Conservation (phyloP, 495 filamentous ascomycete species). For the Saxophila tyrrhenica region DNA sequence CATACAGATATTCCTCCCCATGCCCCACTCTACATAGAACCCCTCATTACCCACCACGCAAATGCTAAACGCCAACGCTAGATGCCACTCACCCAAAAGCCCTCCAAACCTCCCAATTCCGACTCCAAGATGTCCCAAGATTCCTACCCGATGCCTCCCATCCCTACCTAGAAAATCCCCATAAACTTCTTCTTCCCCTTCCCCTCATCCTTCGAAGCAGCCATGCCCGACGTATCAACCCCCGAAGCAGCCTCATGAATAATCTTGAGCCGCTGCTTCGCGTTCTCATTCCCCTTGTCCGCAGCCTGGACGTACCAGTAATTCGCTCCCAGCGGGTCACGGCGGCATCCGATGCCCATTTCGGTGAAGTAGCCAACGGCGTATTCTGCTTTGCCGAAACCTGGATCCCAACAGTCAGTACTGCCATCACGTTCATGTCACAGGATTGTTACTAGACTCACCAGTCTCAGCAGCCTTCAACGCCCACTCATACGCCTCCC, state of each 20-base stretch:
- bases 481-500: conserved; percentile 95
- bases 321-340: conserved; percentile 88
- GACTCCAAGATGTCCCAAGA: background rate
- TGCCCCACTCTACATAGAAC: too few species aligned
- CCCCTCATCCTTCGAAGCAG: conserved; percentile 54
- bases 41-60: background rate
- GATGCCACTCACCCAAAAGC: background rate
- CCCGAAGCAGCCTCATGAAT: conserved; percentile 81
- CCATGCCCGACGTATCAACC: conserved; percentile 60
- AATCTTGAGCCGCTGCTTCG: conserved; percentile 70
- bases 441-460: conserved; percentile 32
- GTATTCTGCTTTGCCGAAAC: conserved; percentile 86
- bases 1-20: too few species aligned
- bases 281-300: conserved; percentile 81
- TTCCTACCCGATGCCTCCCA: background rate
- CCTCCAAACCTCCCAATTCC: too few species aligned
- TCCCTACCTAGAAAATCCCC: conserved; percentile 13
- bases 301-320: conserved; percentile 97
- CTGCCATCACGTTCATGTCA: background rate
- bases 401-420: conserved; percentile 35
- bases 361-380: conserved; percentile 96
- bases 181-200: conserved; percentile 16
- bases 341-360: conserved; percentile 90
- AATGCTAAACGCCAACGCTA: background rate
- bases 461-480: conserved; percentile 71